Evolutionary conservation across 257 asterid species (phyloP).

Genomic region (Ilex asprella): DNA sequence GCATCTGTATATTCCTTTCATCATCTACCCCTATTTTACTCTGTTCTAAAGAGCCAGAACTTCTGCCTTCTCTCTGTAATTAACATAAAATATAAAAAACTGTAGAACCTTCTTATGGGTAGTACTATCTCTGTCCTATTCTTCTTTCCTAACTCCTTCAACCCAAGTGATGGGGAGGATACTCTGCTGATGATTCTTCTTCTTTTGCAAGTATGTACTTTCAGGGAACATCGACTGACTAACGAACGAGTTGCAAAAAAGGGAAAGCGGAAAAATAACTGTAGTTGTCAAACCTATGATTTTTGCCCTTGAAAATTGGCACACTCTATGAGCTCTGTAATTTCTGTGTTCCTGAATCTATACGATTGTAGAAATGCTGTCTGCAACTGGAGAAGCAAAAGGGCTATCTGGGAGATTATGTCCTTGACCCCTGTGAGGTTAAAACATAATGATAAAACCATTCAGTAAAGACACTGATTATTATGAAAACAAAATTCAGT

Average conservation of each 20-base stretch:
- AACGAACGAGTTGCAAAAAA: slow-evolving; percentile 10
- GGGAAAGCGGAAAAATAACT: slow-evolving; percentile 14
- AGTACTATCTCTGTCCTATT: slow-evolving; percentile 18
- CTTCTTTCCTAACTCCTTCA: slow-evolving; percentile 26
- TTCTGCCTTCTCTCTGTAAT: slow-evolving; percentile 18
- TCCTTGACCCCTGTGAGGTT: slow-evolving; percentile 40
- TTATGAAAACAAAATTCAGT: not conserved
- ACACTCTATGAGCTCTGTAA: slow-evolving; percentile 23
- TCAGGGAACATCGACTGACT: slow-evolving; percentile 23
- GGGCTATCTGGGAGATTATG: slow-evolving; percentile 69
- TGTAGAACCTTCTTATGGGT: slow-evolving; percentile 22
- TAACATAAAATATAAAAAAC: slow-evolving; percentile 6
- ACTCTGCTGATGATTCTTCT: slow-evolving; percentile 25
- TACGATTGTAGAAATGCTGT: slow-evolving; percentile 47
- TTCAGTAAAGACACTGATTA: not conserved
- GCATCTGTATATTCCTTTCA: slow-evolving; percentile 13
- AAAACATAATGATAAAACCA: not conserved
- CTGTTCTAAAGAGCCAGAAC: slow-evolving; percentile 8
- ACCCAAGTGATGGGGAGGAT: slow-evolving; percentile 22
- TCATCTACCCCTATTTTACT: slow-evolving; percentile 21
- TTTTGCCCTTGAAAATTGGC: slow-evolving; percentile 21
- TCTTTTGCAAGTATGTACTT: slow-evolving; percentile 22
- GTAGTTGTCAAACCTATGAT: slow-evolving; percentile 26
- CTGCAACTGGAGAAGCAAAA: slow-evolving; percentile 42
- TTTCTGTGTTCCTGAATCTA: slow-evolving; percentile 23